Percentiles rank a stretch among this genome's conserved stretches.
These are phyloP conservation scores for Plasmodium blacklocki DNA, from an alignment of 169 alveolate genomes.

Conservation along the genomic window DNA sequence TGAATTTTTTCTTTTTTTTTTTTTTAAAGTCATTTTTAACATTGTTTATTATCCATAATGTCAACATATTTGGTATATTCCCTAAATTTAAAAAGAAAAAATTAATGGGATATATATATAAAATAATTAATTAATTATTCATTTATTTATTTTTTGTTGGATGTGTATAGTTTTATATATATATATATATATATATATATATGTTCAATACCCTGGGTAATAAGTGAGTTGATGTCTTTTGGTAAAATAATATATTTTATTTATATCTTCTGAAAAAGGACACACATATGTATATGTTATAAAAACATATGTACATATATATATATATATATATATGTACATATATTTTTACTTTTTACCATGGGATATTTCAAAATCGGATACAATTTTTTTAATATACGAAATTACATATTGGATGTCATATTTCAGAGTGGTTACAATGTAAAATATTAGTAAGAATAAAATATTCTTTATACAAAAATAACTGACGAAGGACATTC, in stretches of 20 bases:
- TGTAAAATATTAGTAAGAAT: slow-evolving; percentile 41
- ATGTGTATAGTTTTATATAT: background rate
- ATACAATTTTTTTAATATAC: slow-evolving; percentile 27
- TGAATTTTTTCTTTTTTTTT: no score
- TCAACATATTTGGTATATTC: slow-evolving; percentile 45
- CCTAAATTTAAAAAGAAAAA: slow-evolving; percentile 3
- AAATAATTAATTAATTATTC: background rate
- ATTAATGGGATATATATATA: background rate
- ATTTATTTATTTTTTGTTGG: background rate
- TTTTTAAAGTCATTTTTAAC: background rate
- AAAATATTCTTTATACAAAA: slow-evolving; percentile 24
- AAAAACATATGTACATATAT: background rate
- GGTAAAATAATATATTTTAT: slow-evolving; percentile 51
- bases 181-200: no score
- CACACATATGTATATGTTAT: background rate
- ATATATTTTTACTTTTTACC: slow-evolving; percentile 14
- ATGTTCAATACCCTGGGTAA: slow-evolving; percentile 53
- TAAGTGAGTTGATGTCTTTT: slow-evolving; percentile 58
- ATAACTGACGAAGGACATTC: slow-evolving; percentile 8
- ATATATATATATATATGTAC: background rate
- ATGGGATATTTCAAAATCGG: slow-evolving; percentile 19
- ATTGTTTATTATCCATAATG: slow-evolving; percentile 12
- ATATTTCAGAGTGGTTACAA: slow-evolving; percentile 25
- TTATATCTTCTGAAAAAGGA: slow-evolving; percentile 33
- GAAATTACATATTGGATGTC: slow-evolving; percentile 31